Percentiles rank a stretch among this genome's conserved stretches.
Evolutionary conservation across 2,329 filamentous ascomycete species (phyloP).

Genomic region (Arachnopeziza araneosa): DNA sequence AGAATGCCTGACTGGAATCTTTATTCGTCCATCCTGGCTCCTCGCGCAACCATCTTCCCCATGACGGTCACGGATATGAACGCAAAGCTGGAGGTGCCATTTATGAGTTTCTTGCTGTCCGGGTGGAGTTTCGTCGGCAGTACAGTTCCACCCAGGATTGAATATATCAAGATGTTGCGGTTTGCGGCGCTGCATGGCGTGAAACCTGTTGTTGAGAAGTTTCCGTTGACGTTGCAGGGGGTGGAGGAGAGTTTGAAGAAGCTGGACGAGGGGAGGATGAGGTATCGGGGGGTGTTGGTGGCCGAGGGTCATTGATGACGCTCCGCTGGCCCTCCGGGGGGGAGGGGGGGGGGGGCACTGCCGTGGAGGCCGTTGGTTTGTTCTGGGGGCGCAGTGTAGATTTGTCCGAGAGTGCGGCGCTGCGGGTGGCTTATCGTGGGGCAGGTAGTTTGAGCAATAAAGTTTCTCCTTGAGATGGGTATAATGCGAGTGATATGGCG

Average conservation of each 20-base stretch:
- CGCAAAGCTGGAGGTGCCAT: conserved; percentile 19
- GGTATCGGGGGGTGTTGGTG: conserved; percentile 39
- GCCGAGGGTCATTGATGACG: background rate
- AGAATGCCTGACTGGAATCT: conserved; percentile 16
- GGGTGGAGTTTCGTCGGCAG: conserved; percentile 14
- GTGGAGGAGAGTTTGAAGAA: conserved; percentile 48
- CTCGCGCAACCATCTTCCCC: conserved; percentile 54
- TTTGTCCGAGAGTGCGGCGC: no score
- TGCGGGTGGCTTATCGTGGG: no score
- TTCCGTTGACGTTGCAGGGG: conserved; percentile 46
- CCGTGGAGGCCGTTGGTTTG: no score
- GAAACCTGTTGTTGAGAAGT: conserved; percentile 49
- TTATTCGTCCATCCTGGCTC: conserved; percentile 11
- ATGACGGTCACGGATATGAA: conserved; percentile 54
- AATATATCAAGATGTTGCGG: conserved; percentile 52
- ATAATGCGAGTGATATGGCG: no score
- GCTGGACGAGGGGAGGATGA: conserved; percentile 48
- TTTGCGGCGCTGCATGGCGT: conserved; percentile 53
- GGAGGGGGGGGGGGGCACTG: no score
- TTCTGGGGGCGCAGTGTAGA: no score
- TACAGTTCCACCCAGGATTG: conserved; percentile 30
- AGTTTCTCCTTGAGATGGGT: no score
- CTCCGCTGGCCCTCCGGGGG: no score
- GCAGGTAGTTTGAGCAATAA: no score
- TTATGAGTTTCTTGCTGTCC: conserved; percentile 15